These are phyloP conservation scores for Corchorus capsularis DNA, from an alignment of 345 rosid species.

Conservation along the genomic window DNA sequence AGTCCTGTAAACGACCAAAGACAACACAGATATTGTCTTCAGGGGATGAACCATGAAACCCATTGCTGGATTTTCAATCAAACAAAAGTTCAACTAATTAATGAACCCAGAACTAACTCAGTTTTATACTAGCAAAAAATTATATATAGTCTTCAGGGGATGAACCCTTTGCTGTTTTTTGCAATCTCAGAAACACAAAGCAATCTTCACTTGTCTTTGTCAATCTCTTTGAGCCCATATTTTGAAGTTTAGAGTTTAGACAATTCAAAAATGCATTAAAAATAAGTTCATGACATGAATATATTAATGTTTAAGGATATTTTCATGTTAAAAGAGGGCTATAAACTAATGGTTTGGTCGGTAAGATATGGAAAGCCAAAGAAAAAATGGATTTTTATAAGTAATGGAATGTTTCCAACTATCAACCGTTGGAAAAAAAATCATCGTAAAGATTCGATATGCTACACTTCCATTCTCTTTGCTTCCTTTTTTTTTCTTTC, in stretches of 20 bases:
- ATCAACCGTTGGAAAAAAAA: conserved; percentile 14
- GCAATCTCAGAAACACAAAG: neutral
- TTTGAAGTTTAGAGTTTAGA: too few relatives aligned
- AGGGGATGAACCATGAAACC: conserved; percentile 38
- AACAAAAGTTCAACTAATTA: too few relatives aligned
- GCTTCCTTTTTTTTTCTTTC: neutral
- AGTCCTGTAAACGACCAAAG: too few relatives aligned
- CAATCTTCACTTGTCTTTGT: neutral
- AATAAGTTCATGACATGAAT: neutral
- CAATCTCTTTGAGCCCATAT: neutral
- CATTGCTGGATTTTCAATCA: too few relatives aligned
- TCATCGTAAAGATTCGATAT: conserved; percentile 24
- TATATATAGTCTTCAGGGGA: conserved; percentile 37
- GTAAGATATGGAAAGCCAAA: neutral
- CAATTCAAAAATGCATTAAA: neutral
- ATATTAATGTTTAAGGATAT: too few relatives aligned
- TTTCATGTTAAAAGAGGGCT: neutral
- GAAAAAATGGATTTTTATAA: neutral
- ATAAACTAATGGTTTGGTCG: neutral
- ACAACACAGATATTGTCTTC: conserved; percentile 19
- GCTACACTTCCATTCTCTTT: conserved; percentile 33
- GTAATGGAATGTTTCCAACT: conserved; percentile 12
- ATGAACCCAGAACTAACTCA: too few relatives aligned
- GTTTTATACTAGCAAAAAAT: too few relatives aligned
- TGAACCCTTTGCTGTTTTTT: conserved; percentile 36